Conservation (phyloP, 345 rosid species). For the Eutrema heterophyllum region DNA sequence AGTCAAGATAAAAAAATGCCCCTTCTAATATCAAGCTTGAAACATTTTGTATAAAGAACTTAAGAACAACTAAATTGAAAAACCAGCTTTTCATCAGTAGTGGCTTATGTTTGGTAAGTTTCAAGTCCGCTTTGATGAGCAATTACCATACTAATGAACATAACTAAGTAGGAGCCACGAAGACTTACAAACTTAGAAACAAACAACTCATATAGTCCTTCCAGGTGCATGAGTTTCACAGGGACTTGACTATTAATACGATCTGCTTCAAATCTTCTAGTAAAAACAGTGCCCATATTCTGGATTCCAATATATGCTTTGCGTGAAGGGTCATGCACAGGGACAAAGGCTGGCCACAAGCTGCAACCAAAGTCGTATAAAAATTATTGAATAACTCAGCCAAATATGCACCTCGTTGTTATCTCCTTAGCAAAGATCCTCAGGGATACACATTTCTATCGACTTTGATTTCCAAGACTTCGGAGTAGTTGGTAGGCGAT, state of each 20-base stretch:
- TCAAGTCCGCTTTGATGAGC: background rate
- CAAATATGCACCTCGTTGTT: conserved; percentile 4
- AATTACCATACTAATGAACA: conserved; percentile 5
- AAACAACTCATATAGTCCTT: conserved; percentile 89
- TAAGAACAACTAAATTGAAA: background rate
- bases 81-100: conserved; percentile 9
- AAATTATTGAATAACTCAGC: background rate
- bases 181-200: conserved; percentile 92
- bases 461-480: background rate
- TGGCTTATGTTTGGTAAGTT: conserved; percentile 7
- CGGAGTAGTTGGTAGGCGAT: background rate
- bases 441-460: background rate
- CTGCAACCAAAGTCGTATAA: conserved; percentile 40
- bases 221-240: conserved; percentile 89
- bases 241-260: conserved; percentile 94
- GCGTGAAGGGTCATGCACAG: conserved; percentile 93
- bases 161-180: background rate
- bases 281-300: conserved; percentile 82
- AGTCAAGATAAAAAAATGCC: background rate
- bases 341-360: conserved; percentile 96
- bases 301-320: conserved; percentile 91
- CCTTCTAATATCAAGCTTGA: conserved; percentile 3
- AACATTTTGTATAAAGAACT: background rate
- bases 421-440: background rate
- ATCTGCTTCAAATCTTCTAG: conserved; percentile 93